Evolutionary conservation across 257 asterid genomes (phyloP).

Genomic region (Voacanga thouarsii): DNA sequence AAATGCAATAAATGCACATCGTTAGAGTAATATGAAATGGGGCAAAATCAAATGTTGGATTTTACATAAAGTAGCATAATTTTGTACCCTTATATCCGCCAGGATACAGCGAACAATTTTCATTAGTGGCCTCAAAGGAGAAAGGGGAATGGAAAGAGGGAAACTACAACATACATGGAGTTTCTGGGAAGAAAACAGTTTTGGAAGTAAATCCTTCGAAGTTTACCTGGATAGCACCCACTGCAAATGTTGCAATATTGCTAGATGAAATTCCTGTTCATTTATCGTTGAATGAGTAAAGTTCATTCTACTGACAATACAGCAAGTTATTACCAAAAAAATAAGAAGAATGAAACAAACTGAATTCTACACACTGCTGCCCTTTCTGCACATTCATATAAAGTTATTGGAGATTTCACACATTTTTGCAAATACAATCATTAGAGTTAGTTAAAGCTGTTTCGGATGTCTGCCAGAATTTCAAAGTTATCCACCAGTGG

Average conservation of each 20-base stretch:
- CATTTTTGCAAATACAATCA: not conserved
- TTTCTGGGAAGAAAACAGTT: not conserved
- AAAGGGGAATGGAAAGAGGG: not conserved
- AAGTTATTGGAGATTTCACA: not conserved
- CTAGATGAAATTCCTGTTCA: slow-evolving; percentile 83
- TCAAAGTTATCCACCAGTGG: not conserved
- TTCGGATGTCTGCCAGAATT: not conserved
- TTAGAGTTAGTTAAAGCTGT: not conserved
- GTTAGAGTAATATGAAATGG: slow-evolving; percentile 9
- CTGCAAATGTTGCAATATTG: slow-evolving; percentile 71
- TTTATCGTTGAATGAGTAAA: slow-evolving; percentile 17
- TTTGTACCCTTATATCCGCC: not conserved
- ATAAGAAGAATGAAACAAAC: not conserved
- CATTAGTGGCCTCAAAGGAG: not conserved
- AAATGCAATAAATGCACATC: not conserved
- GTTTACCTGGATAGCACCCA: slow-evolving; percentile 80
- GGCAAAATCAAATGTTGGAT: not conserved
- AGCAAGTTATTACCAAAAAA: not conserved
- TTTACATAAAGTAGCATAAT: not conserved
- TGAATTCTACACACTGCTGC: not conserved
- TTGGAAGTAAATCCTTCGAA: slow-evolving; percentile 17
- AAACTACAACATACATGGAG: not conserved
- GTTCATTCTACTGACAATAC: slow-evolving; percentile 10
- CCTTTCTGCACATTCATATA: not conserved
- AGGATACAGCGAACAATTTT: not conserved